Evolutionary conservation across 1,139 yeast species (phyloP).

Genomic region (Petasospora fabianii): DNA sequence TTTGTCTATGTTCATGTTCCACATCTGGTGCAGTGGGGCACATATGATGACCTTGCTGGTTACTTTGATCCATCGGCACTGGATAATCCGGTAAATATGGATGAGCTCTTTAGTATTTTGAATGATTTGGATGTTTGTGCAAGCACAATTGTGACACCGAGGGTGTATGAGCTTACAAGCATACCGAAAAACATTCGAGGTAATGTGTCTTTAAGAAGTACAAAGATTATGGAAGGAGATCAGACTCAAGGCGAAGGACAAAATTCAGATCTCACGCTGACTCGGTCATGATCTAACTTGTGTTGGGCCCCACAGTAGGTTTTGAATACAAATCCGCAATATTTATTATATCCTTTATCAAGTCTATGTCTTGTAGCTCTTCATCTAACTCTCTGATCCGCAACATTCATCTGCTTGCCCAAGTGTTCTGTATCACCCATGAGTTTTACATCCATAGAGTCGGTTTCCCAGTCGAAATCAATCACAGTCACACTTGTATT

Average conservation of each 20-base stretch:
- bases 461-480: constrained; percentile 42
- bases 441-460: constrained; percentile 41
- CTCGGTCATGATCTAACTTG: too few relatives aligned
- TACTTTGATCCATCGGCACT: neutral
- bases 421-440: constrained; percentile 65
- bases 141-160: neutral
- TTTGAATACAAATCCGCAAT: too few relatives aligned
- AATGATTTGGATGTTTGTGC: neutral
- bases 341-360: too few relatives aligned
- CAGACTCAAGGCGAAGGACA: constrained; percentile 60
- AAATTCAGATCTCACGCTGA: constrained; percentile 20
- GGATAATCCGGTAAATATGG: neutral
- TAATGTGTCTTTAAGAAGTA: neutral
- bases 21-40: neutral
- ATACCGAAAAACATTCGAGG: neutral
- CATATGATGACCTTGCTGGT: neutral
- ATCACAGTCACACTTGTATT: constrained; percentile 71
- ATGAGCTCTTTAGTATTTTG: neutral
- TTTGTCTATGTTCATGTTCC: neutral
- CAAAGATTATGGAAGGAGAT: constrained; percentile 13
- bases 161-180: neutral
- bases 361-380: too few relatives aligned
- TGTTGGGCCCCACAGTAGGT: too few relatives aligned
- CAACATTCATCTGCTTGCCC: constrained; percentile 51
- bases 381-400: constrained; percentile 44